These are phyloP conservation scores for Fraxinus sp. DNA, from an alignment of 305 asterid genomes.

Conservation along the genomic window DNA sequence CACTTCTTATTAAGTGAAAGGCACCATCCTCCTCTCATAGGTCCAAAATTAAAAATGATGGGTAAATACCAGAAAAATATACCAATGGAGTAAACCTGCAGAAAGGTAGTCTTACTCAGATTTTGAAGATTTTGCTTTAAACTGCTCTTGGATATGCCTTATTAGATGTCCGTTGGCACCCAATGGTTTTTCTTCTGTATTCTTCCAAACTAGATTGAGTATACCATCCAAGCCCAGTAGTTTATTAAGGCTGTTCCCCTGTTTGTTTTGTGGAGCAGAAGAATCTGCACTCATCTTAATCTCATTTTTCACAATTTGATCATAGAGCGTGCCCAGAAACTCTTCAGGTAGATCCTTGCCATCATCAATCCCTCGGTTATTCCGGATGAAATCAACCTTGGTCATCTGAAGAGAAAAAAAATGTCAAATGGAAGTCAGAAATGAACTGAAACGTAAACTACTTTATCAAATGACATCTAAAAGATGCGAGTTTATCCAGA, in stretches of 20 bases:
- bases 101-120: conserved; percentile 71
- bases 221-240: conserved; percentile 93
- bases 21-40: conserved; percentile 5
- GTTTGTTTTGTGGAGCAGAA: conserved; percentile 78
- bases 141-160: conserved; percentile 94
- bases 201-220: conserved; percentile 96
- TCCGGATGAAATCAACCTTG: conserved; percentile 94
- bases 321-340: conserved; percentile 84
- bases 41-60: conserved; percentile 11
- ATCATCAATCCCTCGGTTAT: conserved; percentile 94
- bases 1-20: conserved; percentile 8
- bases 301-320: conserved; percentile 90
- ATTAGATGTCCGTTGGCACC: conserved; percentile 87
- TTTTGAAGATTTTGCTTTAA: conserved; percentile 86
- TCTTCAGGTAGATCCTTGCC: conserved; percentile 96
- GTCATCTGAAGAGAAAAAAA: conserved; percentile 71
- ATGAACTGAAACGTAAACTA: conserved; percentile 18
- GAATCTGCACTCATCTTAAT: conserved; percentile 87
- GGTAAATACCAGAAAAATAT: not conserved
- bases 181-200: conserved; percentile 85
- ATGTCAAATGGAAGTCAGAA: conserved; percentile 34
- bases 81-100: conserved; percentile 14
- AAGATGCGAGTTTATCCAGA: not conserved
- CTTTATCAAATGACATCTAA: conserved; percentile 18
- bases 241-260: conserved; percentile 82